These are phyloP conservation scores for Chlamydomonas reinhardtii DNA, from an alignment of 163 green algal genomes.

Conservation along the genomic window DNA sequence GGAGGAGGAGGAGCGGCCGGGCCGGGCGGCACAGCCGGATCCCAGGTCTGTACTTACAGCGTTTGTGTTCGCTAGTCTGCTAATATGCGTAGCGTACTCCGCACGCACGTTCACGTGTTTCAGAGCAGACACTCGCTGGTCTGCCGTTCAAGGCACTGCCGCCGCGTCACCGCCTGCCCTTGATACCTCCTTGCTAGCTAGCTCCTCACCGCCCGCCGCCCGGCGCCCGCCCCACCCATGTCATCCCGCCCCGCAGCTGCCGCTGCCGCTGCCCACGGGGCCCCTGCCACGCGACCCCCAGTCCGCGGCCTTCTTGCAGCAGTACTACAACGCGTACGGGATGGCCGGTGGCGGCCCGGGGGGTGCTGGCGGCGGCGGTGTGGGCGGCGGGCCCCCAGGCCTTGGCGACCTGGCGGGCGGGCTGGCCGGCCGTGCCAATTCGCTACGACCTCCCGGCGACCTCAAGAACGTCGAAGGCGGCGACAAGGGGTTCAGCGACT, in stretches of 20 bases:
- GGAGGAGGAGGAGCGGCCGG: background rate
- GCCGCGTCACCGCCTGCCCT: too few relatives aligned
- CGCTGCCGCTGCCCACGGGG: too few relatives aligned
- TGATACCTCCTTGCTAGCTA: too few relatives aligned
- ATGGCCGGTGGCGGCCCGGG: background rate
- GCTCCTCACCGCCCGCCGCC: too few relatives aligned
- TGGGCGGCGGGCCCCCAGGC: background rate
- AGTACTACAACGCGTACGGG: slow-evolving; percentile 48
- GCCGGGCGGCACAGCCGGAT: background rate
- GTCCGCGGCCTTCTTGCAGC: slow-evolving; percentile 41
- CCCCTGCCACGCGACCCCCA: background rate
- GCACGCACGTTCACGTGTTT: too few relatives aligned
- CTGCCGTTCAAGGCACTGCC: too few relatives aligned
- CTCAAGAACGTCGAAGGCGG: background rate
- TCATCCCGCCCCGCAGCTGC: too few relatives aligned
- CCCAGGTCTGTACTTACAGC: too few relatives aligned
- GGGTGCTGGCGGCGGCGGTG: background rate
- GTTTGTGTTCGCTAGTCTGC: background rate
- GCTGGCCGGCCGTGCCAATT: too few relatives aligned
- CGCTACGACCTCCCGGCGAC: background rate
- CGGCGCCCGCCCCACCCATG: too few relatives aligned
- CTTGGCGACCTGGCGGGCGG: background rate
- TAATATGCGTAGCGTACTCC: too few relatives aligned
- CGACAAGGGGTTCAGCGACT: slow-evolving; percentile 34
- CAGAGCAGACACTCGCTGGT: too few relatives aligned